Percentiles rank a stretch among this genome's conserved stretches.
phyloP scores from a whole-genome alignment of 176 grass and related monocot genomes.

The Oropetium thomaeum region DNA sequence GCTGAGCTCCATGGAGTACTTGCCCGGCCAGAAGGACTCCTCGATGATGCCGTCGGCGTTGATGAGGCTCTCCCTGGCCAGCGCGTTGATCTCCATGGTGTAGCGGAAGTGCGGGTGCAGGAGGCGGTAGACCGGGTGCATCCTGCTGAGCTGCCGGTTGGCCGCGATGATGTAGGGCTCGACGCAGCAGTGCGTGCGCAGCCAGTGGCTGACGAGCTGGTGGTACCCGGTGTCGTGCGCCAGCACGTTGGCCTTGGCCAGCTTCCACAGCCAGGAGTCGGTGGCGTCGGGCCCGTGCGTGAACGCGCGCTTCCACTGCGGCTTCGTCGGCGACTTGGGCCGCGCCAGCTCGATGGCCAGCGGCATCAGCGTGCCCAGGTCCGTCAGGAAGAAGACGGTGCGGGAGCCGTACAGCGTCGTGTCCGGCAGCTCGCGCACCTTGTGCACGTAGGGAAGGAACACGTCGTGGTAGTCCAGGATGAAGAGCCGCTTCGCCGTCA shows the following conservation, averaged over 20 bases:
- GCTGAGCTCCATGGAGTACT: conserved; percentile 65
- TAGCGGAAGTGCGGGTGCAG: conserved; percentile 90
- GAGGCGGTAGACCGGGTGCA: conserved; percentile 78
- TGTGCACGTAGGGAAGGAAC: conserved; percentile 67
- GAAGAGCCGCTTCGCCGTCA: conserved; percentile 59
- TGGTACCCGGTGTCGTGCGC: conserved; percentile 80
- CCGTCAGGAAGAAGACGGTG: conserved; percentile 63
- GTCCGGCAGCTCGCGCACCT: conserved; percentile 40
- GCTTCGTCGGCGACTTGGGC: conserved; percentile 52
- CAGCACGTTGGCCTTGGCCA: conserved; percentile 68
- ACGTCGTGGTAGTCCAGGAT: conserved; percentile 88
- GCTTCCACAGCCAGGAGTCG: conserved; percentile 74
- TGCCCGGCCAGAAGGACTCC: conserved; percentile 54
- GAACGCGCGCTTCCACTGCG: conserved; percentile 61
- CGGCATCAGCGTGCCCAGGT: conserved; percentile 47
- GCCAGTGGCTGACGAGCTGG: conserved; percentile 90
- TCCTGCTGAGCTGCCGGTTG: conserved; percentile 75
- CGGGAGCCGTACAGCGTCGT: conserved; percentile 67
- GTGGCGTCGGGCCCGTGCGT: conserved; percentile 53
- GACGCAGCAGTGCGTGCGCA: conserved; percentile 68
- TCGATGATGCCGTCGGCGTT: conserved; percentile 77
- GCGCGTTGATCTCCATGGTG: conserved; percentile 90
- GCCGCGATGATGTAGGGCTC: conserved; percentile 88
- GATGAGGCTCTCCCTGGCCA: conserved; percentile 65
- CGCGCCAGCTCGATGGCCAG: conserved; percentile 75